These are phyloP conservation scores for Dendrothele bispora DNA, from an alignment of 768 basidiomycete genomes.

Conservation along the genomic window DNA sequence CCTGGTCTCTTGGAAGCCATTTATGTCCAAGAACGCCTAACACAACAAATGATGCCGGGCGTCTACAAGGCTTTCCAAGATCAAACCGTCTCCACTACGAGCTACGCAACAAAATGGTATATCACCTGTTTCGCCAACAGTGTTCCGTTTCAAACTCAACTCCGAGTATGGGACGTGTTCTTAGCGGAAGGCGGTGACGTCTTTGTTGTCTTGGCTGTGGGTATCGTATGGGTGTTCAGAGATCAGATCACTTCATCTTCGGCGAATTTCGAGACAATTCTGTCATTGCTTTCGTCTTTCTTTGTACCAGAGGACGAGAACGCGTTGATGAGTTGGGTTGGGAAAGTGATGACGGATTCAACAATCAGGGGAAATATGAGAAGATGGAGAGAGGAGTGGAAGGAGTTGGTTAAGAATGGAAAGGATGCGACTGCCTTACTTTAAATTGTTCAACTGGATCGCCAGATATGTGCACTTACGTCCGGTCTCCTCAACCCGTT, in stretches of 20 bases:
- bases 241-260: conserved; percentile 80
- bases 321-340: conserved; percentile 78
- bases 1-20: conserved; percentile 95
- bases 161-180: conserved; percentile 94
- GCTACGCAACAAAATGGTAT: conserved; percentile 99
- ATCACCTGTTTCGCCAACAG: conserved; percentile 97
- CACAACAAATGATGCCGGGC: conserved; percentile 84
- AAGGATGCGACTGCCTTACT: conserved; percentile 61
- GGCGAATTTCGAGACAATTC: conserved; percentile 89
- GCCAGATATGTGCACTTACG: too few relatives aligned
- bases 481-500: too few relatives aligned
- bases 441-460: too few relatives aligned
- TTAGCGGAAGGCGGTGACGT: conserved; percentile 88
- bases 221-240: conserved; percentile 89
- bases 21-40: conserved; percentile 91
- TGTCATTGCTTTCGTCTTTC: conserved; percentile 90
- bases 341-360: conserved; percentile 53
- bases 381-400: conserved; percentile 83
- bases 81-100: conserved; percentile 89
- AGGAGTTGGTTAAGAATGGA: conserved; percentile 61
- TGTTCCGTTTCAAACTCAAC: conserved; percentile 92
- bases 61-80: conserved; percentile 85
- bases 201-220: conserved; percentile 81
- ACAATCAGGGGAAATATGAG: conserved; percentile 71
- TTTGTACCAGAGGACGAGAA: conserved; percentile 94